These are phyloP conservation scores for Elymus sibiricus DNA, from an alignment of 176 grass and related monocot genomes.

Conservation along the genomic window DNA sequence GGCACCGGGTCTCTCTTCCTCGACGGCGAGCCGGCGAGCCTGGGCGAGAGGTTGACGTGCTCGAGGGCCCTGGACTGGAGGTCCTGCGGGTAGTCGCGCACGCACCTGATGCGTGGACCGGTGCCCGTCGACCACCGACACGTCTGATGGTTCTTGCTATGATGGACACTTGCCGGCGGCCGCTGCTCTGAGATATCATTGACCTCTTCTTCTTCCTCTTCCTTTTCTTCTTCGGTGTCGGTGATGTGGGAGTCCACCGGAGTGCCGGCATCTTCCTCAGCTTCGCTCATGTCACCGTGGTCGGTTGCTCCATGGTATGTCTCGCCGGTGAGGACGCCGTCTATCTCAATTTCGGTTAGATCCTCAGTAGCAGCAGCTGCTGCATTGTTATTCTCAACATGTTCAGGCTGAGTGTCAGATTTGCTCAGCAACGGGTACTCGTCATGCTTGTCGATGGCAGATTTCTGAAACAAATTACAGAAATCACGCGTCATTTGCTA, in stretches of 20 bases:
- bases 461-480: conserved; percentile 42
- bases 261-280: conserved; percentile 17
- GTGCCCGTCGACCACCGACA: conserved; percentile 76
- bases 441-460: conserved; percentile 53
- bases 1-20: conserved; percentile 77
- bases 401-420: background rate
- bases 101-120: conserved; percentile 77
- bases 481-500: background rate
- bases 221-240: conserved; percentile 2
- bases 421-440: conserved; percentile 43
- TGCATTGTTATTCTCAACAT: background rate
- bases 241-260: background rate
- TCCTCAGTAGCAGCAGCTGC: background rate
- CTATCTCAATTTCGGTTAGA: conserved; percentile 10
- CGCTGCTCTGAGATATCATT: background rate
- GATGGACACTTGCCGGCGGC: background rate
- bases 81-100: conserved; percentile 85
- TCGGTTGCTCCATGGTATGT: background rate
- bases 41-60: conserved; percentile 95
- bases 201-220: background rate
- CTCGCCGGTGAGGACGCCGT: background rate
- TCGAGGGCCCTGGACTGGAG: conserved; percentile 86
- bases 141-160: conserved; percentile 25
- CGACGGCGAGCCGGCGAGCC: conserved; percentile 27
- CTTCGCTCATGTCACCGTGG: conserved; percentile 39